phyloP scores from a whole-genome alignment of 441 rosid species.

The Lepidium campestre region DNA sequence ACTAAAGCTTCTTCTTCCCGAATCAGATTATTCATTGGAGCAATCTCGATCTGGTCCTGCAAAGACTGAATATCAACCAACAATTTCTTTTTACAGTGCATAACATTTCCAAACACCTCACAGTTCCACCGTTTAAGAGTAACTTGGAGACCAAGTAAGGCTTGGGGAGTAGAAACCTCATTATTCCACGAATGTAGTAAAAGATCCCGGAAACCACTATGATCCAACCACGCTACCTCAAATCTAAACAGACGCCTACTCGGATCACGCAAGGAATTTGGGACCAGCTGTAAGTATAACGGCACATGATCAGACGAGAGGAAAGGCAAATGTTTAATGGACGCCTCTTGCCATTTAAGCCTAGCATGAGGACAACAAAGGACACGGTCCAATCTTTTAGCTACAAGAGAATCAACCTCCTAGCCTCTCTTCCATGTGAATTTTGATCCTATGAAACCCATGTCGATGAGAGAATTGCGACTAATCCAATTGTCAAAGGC shows the following conservation, averaged over 20 bases:
- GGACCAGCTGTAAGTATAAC: background rate
- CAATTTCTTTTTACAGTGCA: background rate
- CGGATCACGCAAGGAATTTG: background rate
- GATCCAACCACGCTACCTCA: background rate
- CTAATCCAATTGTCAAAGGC: background rate
- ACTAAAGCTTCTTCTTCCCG: background rate
- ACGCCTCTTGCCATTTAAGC: background rate
- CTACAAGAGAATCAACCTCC: background rate
- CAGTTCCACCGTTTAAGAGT: background rate
- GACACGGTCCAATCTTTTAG: background rate
- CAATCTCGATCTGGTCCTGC: background rate
- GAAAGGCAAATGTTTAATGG: background rate
- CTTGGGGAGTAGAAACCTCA: background rate
- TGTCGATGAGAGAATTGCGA: background rate
- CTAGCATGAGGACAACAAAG: background rate
- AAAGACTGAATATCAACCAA: accelerated
- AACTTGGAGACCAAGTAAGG: background rate
- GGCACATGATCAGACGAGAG: background rate
- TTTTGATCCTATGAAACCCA: background rate
- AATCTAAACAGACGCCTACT: background rate
- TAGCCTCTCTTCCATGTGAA: background rate
- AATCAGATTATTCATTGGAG: background rate
- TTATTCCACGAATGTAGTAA: background rate
- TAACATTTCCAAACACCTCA: background rate
- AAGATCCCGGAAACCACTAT: background rate